Evolutionary conservation across 2,329 filamentous ascomycete genomes (phyloP).

Genomic region (Drechslerella dactyloides): DNA sequence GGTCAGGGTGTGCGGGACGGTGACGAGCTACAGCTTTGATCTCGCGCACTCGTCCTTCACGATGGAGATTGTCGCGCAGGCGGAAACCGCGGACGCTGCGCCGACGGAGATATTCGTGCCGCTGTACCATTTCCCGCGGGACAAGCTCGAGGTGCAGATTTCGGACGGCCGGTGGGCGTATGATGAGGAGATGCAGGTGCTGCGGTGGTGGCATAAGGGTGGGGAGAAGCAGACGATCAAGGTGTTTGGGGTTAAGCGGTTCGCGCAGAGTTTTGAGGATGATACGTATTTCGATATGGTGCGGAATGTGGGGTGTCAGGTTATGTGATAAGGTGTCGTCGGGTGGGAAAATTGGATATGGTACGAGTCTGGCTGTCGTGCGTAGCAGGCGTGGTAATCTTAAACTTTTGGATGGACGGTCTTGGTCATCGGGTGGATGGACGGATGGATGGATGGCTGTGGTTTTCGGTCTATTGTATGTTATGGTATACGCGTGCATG

Average conservation of each 20-base stretch:
- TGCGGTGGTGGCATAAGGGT: slow-evolving; percentile 91
- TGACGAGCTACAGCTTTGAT: slow-evolving; percentile 79
- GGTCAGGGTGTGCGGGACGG: slow-evolving; percentile 73
- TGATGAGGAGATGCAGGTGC: slow-evolving; percentile 76
- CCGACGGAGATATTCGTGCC: slow-evolving; percentile 87
- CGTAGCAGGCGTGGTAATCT: too few species aligned
- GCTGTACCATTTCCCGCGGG: slow-evolving; percentile 86
- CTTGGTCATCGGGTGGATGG: too few species aligned
- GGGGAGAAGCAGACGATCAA: slow-evolving; percentile 85
- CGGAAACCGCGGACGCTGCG: slow-evolving; percentile 67
- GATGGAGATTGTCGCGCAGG: slow-evolving; percentile 70
- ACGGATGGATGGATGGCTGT: too few species aligned
- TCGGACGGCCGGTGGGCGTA: slow-evolving; percentile 91
- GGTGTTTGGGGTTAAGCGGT: slow-evolving; percentile 71
- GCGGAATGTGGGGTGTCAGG: slow-evolving; percentile 59
- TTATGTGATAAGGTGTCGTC: slow-evolving; percentile 60
- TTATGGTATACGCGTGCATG: too few species aligned
- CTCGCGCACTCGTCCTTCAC: slow-evolving; percentile 78
- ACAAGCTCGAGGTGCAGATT: slow-evolving; percentile 73
- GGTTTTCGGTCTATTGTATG: too few species aligned
- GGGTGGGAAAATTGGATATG: too few species aligned
- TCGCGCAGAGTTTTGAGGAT: slow-evolving; percentile 70
- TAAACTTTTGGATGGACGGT: too few species aligned
- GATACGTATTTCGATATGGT: slow-evolving; percentile 74
- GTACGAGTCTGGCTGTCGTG: too few species aligned